Evolutionary conservation across 805 yeast genomes (phyloP).

Genomic region (Metschnikowia borealis): DNA sequence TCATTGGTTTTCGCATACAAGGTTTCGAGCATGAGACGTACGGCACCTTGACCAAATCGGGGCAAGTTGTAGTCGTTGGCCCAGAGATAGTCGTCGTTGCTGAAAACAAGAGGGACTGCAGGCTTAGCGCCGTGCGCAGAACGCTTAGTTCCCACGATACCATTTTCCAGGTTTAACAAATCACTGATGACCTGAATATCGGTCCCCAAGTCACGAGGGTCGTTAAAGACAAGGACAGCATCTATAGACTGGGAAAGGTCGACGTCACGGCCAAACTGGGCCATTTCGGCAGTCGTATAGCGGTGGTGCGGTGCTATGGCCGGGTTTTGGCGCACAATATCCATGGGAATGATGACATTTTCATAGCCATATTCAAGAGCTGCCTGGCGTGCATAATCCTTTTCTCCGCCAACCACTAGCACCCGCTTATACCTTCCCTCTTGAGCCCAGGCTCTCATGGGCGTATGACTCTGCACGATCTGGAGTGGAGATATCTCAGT

Average conservation of each 20-base stretch:
- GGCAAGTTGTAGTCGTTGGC: conserved; percentile 76
- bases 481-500: conserved; percentile 53
- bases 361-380: conserved; percentile 76
- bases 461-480: conserved; percentile 84
- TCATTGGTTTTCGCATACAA: conserved; percentile 53
- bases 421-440: conserved; percentile 51
- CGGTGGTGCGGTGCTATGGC: conserved; percentile 67
- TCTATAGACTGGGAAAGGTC: conserved; percentile 49
- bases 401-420: conserved; percentile 79
- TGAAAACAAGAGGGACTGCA: conserved; percentile 67
- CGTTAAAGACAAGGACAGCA: conserved; percentile 79
- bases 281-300: conserved; percentile 43
- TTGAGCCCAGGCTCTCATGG: conserved; percentile 58
- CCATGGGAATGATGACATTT: conserved; percentile 70
- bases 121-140: conserved; percentile 31
- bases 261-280: conserved; percentile 33
- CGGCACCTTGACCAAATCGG: conserved; percentile 90
- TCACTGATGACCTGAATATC: conserved; percentile 79
- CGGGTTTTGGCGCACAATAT: conserved; percentile 56
- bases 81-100: conserved; percentile 84
- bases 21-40: conserved; percentile 58
- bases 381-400: conserved; percentile 63
- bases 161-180: conserved; percentile 58
- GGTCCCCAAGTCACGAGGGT: conserved; percentile 83
- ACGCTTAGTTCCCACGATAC: conserved; percentile 61